phyloP scores from a whole-genome alignment of 2,329 filamentous ascomycete species.

The Colletotrichum sp. region DNA sequence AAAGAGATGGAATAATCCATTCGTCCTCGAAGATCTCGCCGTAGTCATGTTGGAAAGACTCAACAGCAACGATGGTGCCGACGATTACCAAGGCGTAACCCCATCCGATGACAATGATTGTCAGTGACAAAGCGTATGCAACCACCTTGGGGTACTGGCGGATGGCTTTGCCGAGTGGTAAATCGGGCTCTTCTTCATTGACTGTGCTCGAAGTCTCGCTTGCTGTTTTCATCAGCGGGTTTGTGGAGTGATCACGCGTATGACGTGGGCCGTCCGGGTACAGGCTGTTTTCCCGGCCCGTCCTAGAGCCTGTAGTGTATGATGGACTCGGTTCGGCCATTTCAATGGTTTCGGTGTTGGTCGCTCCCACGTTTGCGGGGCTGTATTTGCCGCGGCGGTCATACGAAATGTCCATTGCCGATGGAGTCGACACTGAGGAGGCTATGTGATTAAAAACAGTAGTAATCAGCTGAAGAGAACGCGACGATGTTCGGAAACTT shows the following conservation, averaged over 20 bases:
- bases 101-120: slow-evolving; percentile 33
- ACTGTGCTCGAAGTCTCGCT: background rate
- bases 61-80: slow-evolving; percentile 30
- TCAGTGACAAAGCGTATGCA: slow-evolving; percentile 29
- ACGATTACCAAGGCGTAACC: slow-evolving; percentile 32
- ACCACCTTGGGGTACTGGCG: slow-evolving; percentile 30
- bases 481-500: background rate
- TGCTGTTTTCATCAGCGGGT: background rate
- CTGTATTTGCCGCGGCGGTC: background rate
- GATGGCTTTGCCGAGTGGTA: slow-evolving; percentile 29
- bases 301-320: background rate
- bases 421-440: background rate
- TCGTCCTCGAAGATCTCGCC: slow-evolving; percentile 27
- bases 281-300: background rate
- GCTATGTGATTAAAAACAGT: no score
- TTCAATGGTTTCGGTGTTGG: background rate
- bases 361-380: background rate
- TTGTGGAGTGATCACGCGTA: background rate
- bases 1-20: slow-evolving; percentile 28
- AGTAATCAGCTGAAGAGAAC: no score
- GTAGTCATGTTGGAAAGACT: slow-evolving; percentile 33
- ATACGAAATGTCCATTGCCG: background rate
- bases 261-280: background rate
- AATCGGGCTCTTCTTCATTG: slow-evolving; percentile 8
- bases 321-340: background rate